These are phyloP conservation scores for Leishmania lainsoni DNA, from an alignment of 208 protist genomes.

Conservation along the genomic window DNA sequence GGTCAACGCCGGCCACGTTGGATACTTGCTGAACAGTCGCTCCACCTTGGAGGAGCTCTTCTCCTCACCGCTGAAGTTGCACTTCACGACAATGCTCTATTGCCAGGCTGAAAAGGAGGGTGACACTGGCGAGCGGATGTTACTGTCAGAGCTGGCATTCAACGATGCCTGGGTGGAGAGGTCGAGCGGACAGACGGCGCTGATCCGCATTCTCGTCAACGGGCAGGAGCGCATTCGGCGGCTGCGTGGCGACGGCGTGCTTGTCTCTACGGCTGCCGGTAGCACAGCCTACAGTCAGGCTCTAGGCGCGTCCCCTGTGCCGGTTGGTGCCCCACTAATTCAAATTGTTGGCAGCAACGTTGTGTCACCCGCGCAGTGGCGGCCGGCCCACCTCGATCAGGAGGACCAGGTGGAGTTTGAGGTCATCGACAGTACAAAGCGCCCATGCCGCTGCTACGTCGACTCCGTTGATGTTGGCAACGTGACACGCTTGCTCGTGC, in stretches of 20 bases:
- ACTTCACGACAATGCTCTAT: constrained; percentile 89
- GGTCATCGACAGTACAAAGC: constrained; percentile 82
- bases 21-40: constrained; percentile 86
- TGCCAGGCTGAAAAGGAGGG: constrained; percentile 82
- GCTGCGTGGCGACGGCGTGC: constrained; percentile 85
- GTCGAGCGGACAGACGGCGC: constrained; percentile 86
- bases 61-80: constrained; percentile 81
- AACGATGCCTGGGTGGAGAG: constrained; percentile 93
- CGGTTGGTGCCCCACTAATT: constrained; percentile 85
- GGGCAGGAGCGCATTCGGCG: constrained; percentile 82
- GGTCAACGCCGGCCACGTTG: constrained; percentile 90
- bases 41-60: constrained; percentile 85
- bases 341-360: constrained; percentile 92
- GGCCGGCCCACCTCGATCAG: constrained; percentile 83
- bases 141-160: constrained; percentile 87
- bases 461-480: constrained; percentile 87
- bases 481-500: constrained; percentile 82
- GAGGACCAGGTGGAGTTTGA: constrained; percentile 91
- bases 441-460: constrained; percentile 87
- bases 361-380: constrained; percentile 87
- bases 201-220: constrained; percentile 90
- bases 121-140: constrained; percentile 57
- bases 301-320: constrained; percentile 86
- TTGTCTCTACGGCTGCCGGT: constrained; percentile 87
- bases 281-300: constrained; percentile 90